phyloP scores from a whole-genome alignment of 805 yeast genomes.

The Saturnispora besseyi region DNA sequence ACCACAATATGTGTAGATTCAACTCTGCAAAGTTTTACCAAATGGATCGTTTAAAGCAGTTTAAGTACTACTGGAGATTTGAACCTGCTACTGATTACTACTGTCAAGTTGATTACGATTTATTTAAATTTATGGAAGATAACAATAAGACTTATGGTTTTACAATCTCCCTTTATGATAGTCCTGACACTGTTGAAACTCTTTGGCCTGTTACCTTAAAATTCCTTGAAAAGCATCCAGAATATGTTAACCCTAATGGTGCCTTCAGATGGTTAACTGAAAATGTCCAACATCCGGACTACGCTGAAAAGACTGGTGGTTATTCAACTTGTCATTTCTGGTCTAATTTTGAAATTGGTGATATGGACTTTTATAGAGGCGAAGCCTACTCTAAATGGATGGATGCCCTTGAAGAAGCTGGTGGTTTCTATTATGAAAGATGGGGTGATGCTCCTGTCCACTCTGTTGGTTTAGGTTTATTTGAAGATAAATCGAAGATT shows the following conservation, averaged over 20 bases:
- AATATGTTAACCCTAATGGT: slow-evolving; percentile 49
- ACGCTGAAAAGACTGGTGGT: slow-evolving; percentile 31
- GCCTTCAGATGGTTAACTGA: slow-evolving; percentile 50
- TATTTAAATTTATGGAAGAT: slow-evolving; percentile 63
- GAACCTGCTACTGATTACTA: slow-evolving; percentile 68
- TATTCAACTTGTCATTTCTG: slow-evolving; percentile 73
- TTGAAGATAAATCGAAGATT: slow-evolving; percentile 59
- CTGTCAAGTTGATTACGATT: slow-evolving; percentile 66
- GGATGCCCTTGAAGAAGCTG: slow-evolving; percentile 56
- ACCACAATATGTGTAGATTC: slow-evolving; percentile 81
- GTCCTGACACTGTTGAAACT: slow-evolving; percentile 53
- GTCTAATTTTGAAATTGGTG: slow-evolving; percentile 82
- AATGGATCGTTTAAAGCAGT: slow-evolving; percentile 50
- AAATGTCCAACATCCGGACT: slow-evolving; percentile 41
- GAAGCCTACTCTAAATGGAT: slow-evolving; percentile 65
- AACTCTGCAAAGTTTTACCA: slow-evolving; percentile 60
- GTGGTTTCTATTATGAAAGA: slow-evolving; percentile 81
- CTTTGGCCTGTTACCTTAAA: slow-evolving; percentile 66
- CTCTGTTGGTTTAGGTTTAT: slow-evolving; percentile 61
- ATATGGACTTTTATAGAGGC: slow-evolving; percentile 69
- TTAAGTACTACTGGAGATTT: slow-evolving; percentile 70
- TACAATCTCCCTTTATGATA: slow-evolving; percentile 61
- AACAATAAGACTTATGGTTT: slow-evolving; percentile 70
- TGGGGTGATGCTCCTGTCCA: slow-evolving; percentile 96
- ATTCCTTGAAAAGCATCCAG: slow-evolving; percentile 49